phyloP scores from a whole-genome alignment of 805 yeast genomes.

The Saturnispora saitoi region DNA sequence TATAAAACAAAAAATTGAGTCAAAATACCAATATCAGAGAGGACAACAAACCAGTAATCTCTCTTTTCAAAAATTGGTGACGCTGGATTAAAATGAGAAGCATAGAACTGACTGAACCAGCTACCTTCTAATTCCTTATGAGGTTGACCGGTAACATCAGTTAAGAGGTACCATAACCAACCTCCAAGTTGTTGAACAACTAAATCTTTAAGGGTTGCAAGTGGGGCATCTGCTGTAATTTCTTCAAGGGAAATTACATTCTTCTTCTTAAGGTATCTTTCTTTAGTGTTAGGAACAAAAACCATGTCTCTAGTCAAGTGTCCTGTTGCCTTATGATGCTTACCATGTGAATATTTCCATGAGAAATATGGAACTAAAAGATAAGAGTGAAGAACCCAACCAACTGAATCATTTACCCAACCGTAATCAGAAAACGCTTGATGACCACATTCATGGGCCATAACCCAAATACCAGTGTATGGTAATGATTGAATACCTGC shows the following conservation, averaged over 20 bases:
- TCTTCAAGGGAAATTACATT: conserved; percentile 35
- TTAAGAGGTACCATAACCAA: conserved; percentile 56
- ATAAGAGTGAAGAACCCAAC: conserved; percentile 77
- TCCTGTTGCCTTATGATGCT: conserved; percentile 88
- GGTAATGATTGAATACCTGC: conserved; percentile 51
- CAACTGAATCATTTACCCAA: conserved; percentile 66
- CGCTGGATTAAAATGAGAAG: conserved; percentile 63
- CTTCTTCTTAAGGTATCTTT: conserved; percentile 37
- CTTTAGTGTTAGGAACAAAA: conserved; percentile 65
- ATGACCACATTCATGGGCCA: conserved; percentile 92
- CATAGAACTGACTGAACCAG: conserved; percentile 33
- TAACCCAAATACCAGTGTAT: conserved; percentile 73
- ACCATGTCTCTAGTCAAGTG: conserved; percentile 78
- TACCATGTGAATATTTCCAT: conserved; percentile 77
- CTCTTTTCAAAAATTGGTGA: conserved; percentile 67
- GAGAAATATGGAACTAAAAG: conserved; percentile 79
- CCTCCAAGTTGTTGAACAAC: conserved; percentile 70
- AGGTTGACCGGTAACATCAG: conserved; percentile 72
- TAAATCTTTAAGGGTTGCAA: conserved; percentile 47
- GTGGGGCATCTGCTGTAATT: conserved; percentile 66
- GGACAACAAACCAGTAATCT: conserved; percentile 63
- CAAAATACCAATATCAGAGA: conserved; percentile 66
- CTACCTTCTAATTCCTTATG: conserved; percentile 32
- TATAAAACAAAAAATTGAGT: conserved; percentile 45
- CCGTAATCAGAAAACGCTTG: conserved; percentile 73